Evolutionary conservation across 768 basidiomycete species (phyloP).

Genomic region (Boletus reticuloceps): DNA sequence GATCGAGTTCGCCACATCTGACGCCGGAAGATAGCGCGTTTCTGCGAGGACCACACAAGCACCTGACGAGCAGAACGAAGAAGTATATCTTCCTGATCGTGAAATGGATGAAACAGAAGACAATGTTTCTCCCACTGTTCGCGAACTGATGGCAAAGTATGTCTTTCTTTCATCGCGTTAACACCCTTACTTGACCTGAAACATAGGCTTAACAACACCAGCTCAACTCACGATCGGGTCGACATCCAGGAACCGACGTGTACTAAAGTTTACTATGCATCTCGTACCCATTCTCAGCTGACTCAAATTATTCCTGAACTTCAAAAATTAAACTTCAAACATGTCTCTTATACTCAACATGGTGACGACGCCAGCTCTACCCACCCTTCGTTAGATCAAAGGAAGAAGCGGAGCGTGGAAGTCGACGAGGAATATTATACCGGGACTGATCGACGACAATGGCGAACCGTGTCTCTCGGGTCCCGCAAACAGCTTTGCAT

Average conservation of each 20-base stretch:
- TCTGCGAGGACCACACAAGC: constrained; percentile 12
- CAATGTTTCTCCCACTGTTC: constrained; percentile 76
- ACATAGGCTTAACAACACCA: constrained; percentile 16
- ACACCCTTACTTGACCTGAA: background rate
- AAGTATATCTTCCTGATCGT: constrained; percentile 69
- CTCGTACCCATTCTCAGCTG: constrained; percentile 94
- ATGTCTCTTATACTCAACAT: constrained; percentile 18
- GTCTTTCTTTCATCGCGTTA: constrained; percentile 10
- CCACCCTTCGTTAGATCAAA: constrained; percentile 1
- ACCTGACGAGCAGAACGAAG: constrained; percentile 49
- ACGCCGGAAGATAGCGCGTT: constrained; percentile 24
- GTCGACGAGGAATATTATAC: constrained; percentile 24
- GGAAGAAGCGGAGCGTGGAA: constrained; percentile 21
- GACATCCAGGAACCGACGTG: constrained; percentile 51
- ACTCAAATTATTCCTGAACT: constrained; percentile 89
- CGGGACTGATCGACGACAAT: constrained; percentile 25
- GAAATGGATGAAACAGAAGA: constrained; percentile 33
- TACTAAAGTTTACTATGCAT: constrained; percentile 90
- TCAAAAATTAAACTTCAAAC: constrained; percentile 58
- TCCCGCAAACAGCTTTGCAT: constrained; percentile 93
- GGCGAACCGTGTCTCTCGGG: constrained; percentile 80
- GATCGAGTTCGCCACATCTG: background rate
- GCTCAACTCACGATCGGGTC: constrained; percentile 3
- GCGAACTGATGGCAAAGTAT: constrained; percentile 78
- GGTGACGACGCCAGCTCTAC: background rate